Evolutionary conservation across 352 stramenopile genomes (phyloP).

Genomic region (Globisporangium cylindrosporum): DNA sequence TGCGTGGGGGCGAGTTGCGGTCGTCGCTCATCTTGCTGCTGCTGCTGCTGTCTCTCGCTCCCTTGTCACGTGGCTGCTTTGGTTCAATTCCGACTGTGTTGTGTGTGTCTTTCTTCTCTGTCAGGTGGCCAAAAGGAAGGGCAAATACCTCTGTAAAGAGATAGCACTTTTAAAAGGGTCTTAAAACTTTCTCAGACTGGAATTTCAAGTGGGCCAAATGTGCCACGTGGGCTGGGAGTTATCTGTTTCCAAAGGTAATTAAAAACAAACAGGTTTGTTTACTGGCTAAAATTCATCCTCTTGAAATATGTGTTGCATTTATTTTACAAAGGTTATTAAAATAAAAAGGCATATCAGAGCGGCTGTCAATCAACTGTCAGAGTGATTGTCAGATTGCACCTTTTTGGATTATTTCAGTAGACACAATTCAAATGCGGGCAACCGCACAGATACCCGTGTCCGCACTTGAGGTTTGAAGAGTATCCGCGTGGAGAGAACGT

Average conservation of each 20-base stretch:
- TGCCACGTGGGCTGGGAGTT: not conserved
- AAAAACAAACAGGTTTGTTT: not conserved
- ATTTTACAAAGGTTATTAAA: too few relatives aligned
- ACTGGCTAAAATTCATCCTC: not conserved
- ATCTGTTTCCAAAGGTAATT: not conserved
- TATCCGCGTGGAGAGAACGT: conserved; percentile 60
- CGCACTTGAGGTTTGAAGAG: conserved; percentile 49
- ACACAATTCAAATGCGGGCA: too few relatives aligned
- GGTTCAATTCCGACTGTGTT: conserved; percentile 4
- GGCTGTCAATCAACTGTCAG: not conserved
- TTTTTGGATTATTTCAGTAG: too few relatives aligned
- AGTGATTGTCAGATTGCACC: not conserved
- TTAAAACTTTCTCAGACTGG: not conserved
- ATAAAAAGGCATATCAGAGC: too few relatives aligned
- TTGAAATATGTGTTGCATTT: not conserved
- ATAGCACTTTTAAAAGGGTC: not conserved
- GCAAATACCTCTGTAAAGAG: not conserved
- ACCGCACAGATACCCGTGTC: too few relatives aligned
- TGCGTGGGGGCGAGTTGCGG: conserved; percentile 29
- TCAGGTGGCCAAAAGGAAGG: not conserved
- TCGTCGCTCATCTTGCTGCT: conserved; percentile 25
- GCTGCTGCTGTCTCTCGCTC: not conserved
- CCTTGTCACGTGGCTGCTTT: conserved; percentile 5
- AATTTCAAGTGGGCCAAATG: not conserved
- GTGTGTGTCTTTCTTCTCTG: not conserved